phyloP scores from a whole-genome alignment of 225 moss, liverwort and hornwort genomes.

The Physcomitrellopsis africana region DNA sequence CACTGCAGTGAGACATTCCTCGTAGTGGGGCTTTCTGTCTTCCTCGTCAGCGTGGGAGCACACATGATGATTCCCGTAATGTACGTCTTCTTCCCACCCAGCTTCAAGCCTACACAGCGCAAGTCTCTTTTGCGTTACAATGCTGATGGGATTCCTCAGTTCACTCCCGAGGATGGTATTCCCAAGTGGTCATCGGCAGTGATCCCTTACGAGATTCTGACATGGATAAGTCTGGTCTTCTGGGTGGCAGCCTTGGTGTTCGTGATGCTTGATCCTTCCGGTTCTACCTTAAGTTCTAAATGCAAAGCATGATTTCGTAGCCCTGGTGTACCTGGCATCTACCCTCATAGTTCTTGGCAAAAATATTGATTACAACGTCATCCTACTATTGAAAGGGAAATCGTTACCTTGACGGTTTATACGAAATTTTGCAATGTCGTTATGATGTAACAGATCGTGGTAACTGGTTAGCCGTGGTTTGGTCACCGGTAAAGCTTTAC shows the following conservation, averaged over 20 bases:
- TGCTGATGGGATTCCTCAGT: conserved; percentile 24
- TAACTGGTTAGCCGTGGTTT: too few species aligned
- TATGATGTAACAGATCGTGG: too few species aligned
- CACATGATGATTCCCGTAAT: conserved; percentile 34
- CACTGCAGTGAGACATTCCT: conserved; percentile 31
- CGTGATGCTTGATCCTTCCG: background rate
- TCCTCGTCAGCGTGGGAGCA: conserved; percentile 16
- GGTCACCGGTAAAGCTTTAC: too few species aligned
- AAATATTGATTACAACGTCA: too few species aligned
- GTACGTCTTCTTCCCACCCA: conserved; percentile 22
- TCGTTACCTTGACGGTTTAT: too few species aligned
- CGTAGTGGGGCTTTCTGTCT: conserved; percentile 23
- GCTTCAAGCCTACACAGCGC: conserved; percentile 27
- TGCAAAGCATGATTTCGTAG: background rate
- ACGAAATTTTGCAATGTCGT: too few species aligned
- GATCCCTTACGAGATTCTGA: conserved; percentile 25
- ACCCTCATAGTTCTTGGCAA: too few species aligned
- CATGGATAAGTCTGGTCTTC: conserved; percentile 17
- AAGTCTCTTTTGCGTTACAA: conserved; percentile 21
- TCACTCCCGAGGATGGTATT: conserved; percentile 16
- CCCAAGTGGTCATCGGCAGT: conserved; percentile 28
- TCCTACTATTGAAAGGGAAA: too few species aligned
- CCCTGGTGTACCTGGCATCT: too few species aligned
- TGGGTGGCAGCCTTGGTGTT: conserved; percentile 23
- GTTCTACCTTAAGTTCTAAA: background rate